These are phyloP conservation scores for Flaveria ramosissima DNA, from an alignment of 129 eudicot genomes.

Conservation along the genomic window DNA sequence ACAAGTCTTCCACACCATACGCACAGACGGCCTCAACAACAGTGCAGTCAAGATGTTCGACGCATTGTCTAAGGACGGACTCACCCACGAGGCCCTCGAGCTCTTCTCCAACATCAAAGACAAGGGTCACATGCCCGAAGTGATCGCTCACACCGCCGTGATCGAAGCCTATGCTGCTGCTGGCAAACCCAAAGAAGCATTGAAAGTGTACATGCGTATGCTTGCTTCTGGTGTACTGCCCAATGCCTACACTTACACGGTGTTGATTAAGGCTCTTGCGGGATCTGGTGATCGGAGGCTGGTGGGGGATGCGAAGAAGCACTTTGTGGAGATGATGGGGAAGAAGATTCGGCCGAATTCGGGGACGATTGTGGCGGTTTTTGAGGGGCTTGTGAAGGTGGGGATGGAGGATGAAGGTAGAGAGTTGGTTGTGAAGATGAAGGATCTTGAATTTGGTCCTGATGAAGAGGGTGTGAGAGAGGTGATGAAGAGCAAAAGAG, in stretches of 20 bases:
- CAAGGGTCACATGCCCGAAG: constrained; percentile 82
- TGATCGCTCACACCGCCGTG: constrained; percentile 84
- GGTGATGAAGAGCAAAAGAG: constrained; percentile 53
- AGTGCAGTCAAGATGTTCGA: constrained; percentile 95
- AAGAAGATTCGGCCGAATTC: constrained; percentile 58
- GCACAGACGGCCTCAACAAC: constrained; percentile 63
- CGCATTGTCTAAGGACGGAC: constrained; percentile 81
- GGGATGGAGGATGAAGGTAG: constrained; percentile 67
- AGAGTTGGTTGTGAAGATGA: constrained; percentile 61
- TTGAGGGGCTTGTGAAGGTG: constrained; percentile 61
- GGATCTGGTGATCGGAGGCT: constrained; percentile 49
- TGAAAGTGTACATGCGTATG: constrained; percentile 60
- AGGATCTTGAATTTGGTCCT: constrained; percentile 48
- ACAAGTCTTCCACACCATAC: constrained; percentile 63
- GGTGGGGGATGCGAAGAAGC: constrained; percentile 57
- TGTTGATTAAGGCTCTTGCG: constrained; percentile 59
- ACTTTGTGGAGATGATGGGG: constrained; percentile 74
- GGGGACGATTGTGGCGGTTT: constrained; percentile 50
- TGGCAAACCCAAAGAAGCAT: constrained; percentile 62
- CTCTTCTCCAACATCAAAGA: constrained; percentile 66
- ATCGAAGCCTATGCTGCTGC: constrained; percentile 78
- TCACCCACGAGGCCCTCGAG: constrained; percentile 83
- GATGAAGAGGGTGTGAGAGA: constrained; percentile 65
- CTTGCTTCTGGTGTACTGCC: constrained; percentile 69
- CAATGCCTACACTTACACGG: constrained; percentile 70